Base-by-base conservation (phyloP, 805 yeast species). In the Candida vartiovaarae region DNA sequence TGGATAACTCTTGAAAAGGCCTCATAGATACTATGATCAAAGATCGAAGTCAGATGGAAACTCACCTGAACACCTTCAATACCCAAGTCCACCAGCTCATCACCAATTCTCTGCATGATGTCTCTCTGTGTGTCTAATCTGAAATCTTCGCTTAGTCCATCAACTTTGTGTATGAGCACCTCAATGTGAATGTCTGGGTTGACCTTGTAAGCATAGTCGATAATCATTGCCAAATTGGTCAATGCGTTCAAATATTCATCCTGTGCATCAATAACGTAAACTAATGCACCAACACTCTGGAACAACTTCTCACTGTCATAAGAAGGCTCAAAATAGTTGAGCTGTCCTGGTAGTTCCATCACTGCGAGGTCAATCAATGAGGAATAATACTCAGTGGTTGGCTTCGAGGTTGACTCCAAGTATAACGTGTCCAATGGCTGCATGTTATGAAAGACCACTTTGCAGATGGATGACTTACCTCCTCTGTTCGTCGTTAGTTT, bases 361-460 rank as follows among this genome's bases (percentile, higher is more conserved):
- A 91, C 90, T 2, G 88, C 82, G 37, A 91, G 67, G 60, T 90
- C 93, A 34, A 90, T 86, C 41, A 91, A 70, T 8, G 96, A 86
- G 39, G 81, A 75, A 59, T 89, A 85, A 56, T 78, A 84, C 55
- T 89, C 96, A 10, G 84, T 75, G 3, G 95, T 84, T 4, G 96
- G 96, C 56, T 82, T 84, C 3, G 95, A 76, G 0, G 99, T 91
- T 41, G 90, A 80, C 54, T 91, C 98, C 43, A 93, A 66, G 57
- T 91, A 91, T 38, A 91, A 64, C 0, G 98, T 90, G 57, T 91
- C 97, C 48, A 89, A 69, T 2, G 99, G 97, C 59, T 86, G 95
- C 95, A 93, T 88, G 59, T 87, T 85, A 62, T 91, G 96, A 64
- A 93, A 93, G 2, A 93, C 95, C 10, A 93, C 98, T 59, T 91